Conservation (phyloP, 129 eudicot species). For the Oenanthe sinensis region DNA sequence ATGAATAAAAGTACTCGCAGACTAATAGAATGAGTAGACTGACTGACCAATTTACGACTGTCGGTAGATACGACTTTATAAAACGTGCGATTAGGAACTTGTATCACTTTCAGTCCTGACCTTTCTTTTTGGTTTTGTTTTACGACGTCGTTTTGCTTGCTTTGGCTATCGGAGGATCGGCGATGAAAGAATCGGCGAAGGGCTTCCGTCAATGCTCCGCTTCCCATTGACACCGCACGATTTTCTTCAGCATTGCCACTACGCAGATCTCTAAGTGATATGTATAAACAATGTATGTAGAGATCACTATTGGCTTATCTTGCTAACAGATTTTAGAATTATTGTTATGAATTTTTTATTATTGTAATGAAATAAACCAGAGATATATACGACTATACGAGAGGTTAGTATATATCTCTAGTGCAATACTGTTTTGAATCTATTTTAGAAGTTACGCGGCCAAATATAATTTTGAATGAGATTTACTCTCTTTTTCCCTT, state of each 20-base stretch:
- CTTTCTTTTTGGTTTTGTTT: neutral
- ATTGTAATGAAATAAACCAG: too few species aligned
- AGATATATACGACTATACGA: too few species aligned
- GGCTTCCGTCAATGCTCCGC: neutral
- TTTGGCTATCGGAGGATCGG: neutral
- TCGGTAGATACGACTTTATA: constrained; percentile 6
- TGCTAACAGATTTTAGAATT: neutral
- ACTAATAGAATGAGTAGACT: neutral
- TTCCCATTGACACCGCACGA: neutral
- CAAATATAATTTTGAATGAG: neutral
- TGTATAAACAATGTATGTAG: neutral
- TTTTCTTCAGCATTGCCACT: neutral
- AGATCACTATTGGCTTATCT: neutral
- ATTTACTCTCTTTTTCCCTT: neutral
- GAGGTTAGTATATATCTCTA: too few species aligned
- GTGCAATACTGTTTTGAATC: neutral
- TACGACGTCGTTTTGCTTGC: neutral
- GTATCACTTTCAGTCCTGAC: neutral
- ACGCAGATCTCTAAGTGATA: neutral
- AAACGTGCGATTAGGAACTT: constrained; percentile 7
- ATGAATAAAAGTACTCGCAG: too few species aligned
- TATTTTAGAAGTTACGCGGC: neutral
- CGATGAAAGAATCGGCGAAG: constrained; percentile 8
- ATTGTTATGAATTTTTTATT: too few species aligned
- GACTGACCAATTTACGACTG: constrained; percentile 9